These are phyloP conservation scores for Allomyces macrogynus DNA, from an alignment of 192 early-diverging fungal genomes.

Conservation along the genomic window DNA sequence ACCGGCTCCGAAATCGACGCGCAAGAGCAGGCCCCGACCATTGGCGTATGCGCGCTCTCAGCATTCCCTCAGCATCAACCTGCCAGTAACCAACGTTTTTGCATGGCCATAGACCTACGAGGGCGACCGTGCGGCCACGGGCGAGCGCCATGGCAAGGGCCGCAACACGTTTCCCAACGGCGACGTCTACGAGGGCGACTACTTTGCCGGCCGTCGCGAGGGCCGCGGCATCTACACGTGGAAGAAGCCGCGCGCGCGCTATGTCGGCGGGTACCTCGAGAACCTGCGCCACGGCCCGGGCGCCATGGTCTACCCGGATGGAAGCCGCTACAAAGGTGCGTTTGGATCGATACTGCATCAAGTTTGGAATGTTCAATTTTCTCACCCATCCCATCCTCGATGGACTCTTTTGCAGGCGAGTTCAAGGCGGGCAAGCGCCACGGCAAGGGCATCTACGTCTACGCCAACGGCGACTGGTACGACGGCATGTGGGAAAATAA, in stretches of 20 bases:
- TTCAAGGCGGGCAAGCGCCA: slow-evolving; percentile 26
- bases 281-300: slow-evolving; percentile 22
- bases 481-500: slow-evolving; percentile 27
- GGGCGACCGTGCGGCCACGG: slow-evolving; percentile 25
- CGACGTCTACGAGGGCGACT: slow-evolving; percentile 27
- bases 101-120: slow-evolving; percentile 22
- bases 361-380: not conserved
- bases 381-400: not conserved
- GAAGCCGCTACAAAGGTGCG: slow-evolving; percentile 27
- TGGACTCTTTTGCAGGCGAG: slow-evolving; percentile 14
- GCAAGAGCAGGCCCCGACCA: slow-evolving; percentile 17
- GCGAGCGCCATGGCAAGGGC: slow-evolving; percentile 32
- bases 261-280: slow-evolving; percentile 27
- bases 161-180: slow-evolving; percentile 34
- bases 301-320: slow-evolving; percentile 34
- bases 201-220: slow-evolving; percentile 17
- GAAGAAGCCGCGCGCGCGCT: slow-evolving; percentile 23
- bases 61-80: not conserved
- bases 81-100: not conserved
- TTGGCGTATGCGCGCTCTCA: slow-evolving; percentile 14
- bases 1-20: slow-evolving; percentile 22
- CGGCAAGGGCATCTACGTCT: slow-evolving; percentile 26
- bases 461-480: slow-evolving; percentile 33
- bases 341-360: not conserved
- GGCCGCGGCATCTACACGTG: slow-evolving; percentile 30